phyloP scores from a whole-genome alignment of 352 stramenopile genomes.

The Pythium brachiatum region DNA sequence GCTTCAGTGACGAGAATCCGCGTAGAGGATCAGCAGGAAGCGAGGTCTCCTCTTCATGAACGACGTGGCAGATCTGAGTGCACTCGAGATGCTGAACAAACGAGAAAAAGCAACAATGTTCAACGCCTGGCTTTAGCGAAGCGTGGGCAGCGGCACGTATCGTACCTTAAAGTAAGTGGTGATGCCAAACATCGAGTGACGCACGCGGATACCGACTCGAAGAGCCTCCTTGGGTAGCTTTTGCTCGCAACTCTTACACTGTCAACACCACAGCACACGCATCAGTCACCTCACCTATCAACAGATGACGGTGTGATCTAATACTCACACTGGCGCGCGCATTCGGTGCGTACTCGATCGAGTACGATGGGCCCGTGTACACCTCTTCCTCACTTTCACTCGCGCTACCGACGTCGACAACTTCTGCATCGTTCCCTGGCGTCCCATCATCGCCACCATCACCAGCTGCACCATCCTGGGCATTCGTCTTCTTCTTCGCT shows the following conservation, averaged over 20 bases:
- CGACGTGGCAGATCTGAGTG: slow-evolving; percentile 35
- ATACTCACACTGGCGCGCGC: slow-evolving; percentile 48
- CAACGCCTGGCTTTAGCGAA: too few relatives aligned
- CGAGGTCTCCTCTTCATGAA: background rate
- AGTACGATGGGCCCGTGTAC: slow-evolving; percentile 58
- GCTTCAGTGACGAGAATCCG: slow-evolving; percentile 40
- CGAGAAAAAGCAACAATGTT: background rate
- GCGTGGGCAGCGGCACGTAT: too few relatives aligned
- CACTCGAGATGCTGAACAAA: slow-evolving; percentile 37
- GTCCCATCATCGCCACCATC: slow-evolving; percentile 22
- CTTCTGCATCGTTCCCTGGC: background rate
- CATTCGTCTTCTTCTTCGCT: slow-evolving; percentile 5
- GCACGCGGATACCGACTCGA: slow-evolving; percentile 55
- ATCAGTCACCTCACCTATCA: background rate
- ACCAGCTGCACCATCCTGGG: slow-evolving; percentile 15
- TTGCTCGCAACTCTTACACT: slow-evolving; percentile 81
- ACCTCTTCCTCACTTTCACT: slow-evolving; percentile 31
- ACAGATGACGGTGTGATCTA: background rate
- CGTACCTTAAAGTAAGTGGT: slow-evolving; percentile 81
- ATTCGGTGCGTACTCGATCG: slow-evolving; percentile 66
- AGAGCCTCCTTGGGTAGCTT: slow-evolving; percentile 45
- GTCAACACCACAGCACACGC: slow-evolving; percentile 2
- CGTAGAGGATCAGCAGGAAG: slow-evolving; percentile 35
- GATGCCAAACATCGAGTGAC: slow-evolving; percentile 77
- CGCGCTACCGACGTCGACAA: slow-evolving; percentile 18